Conservation (phyloP, 2,329 filamentous ascomycete genomes). For the Verticillium dahliae region DNA sequence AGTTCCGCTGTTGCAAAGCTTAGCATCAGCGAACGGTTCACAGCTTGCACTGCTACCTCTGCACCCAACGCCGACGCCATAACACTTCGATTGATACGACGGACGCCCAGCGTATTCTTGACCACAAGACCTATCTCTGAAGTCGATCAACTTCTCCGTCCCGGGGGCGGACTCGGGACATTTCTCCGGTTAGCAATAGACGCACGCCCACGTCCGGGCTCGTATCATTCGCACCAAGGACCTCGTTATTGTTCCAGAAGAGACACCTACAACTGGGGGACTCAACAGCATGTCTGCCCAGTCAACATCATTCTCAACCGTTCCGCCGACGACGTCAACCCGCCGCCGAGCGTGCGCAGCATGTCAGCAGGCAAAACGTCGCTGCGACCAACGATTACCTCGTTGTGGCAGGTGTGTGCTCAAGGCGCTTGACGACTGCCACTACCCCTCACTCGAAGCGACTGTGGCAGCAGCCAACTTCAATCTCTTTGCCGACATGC, state of each 20-base stretch:
- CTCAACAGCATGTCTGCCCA: conserved; percentile 9
- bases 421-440: conserved; percentile 15
- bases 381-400: conserved; percentile 26
- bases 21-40: not conserved
- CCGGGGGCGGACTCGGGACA: not conserved
- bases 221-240: too few species aligned
- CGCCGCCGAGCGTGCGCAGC: conserved; percentile 24
- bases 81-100: not conserved
- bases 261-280: not conserved
- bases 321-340: conserved; percentile 6
- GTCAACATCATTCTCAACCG: conserved; percentile 9
- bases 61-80: not conserved
- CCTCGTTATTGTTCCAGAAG: too few species aligned
- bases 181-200: not conserved
- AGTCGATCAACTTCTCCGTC: not conserved
- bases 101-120: not conserved
- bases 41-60: not conserved
- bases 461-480: conserved; percentile 14
- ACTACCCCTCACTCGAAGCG: conserved; percentile 15
- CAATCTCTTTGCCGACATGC: conserved; percentile 18
- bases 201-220: not conserved
- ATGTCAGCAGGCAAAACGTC: conserved; percentile 28
- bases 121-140: not conserved
- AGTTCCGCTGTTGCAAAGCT: not conserved
- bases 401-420: conserved; percentile 23